Evolutionary conservation across 2,329 filamentous ascomycete species (phyloP).

Genomic region (Pyricularia grisea): DNA sequence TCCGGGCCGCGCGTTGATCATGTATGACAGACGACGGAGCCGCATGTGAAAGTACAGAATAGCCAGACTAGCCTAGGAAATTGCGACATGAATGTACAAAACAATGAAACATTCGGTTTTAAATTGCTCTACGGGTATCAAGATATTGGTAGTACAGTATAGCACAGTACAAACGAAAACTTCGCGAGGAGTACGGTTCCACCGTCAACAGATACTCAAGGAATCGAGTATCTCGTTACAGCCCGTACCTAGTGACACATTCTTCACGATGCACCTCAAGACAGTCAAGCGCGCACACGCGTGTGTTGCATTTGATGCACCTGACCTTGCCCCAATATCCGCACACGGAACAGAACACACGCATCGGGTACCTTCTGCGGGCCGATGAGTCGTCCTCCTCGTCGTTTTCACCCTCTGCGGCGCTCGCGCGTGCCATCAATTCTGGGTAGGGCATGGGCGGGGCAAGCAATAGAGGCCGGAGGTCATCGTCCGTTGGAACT

Average conservation of each 20-base stretch:
- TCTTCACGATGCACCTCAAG: constrained; percentile 64
- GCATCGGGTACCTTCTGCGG: constrained; percentile 38
- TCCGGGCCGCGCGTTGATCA: background rate
- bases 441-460: constrained; percentile 62
- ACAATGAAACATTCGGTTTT: background rate
- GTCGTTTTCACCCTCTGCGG: constrained; percentile 20
- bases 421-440: constrained; percentile 18
- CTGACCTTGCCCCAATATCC: constrained; percentile 72
- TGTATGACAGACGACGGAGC: background rate
- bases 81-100: background rate
- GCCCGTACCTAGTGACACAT: constrained; percentile 55
- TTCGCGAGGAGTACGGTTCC: background rate
- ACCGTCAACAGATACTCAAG: background rate
- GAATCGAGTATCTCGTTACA: constrained; percentile 16
- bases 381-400: constrained; percentile 31
- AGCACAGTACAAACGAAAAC: background rate
- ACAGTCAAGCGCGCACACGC: constrained; percentile 70
- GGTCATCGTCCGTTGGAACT: constrained; percentile 48
- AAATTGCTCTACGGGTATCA: background rate
- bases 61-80: background rate
- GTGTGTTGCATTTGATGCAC: constrained; percentile 69
- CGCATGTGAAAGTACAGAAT: background rate
- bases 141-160: background rate
- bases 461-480: constrained; percentile 52
- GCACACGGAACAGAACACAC: constrained; percentile 69